phyloP scores from a whole-genome alignment of 768 basidiomycete species.

The Lentinula lateritia region DNA sequence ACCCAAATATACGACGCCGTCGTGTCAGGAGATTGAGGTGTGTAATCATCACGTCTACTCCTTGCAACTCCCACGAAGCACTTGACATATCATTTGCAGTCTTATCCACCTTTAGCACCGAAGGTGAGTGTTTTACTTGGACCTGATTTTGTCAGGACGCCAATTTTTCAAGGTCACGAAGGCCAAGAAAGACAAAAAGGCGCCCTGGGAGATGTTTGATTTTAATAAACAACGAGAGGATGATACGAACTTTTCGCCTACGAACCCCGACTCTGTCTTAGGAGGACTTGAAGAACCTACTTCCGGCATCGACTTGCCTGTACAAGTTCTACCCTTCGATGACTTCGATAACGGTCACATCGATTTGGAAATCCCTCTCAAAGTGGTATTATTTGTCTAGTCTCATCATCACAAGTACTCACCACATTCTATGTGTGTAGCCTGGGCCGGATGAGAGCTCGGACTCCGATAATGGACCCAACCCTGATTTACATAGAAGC shows the following conservation, averaged over 20 bases:
- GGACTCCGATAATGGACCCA: background rate
- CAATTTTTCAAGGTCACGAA: conserved; percentile 6
- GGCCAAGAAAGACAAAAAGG: conserved; percentile 20
- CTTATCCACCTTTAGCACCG: background rate
- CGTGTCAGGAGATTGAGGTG: background rate
- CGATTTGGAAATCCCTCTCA: background rate
- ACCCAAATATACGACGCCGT: background rate
- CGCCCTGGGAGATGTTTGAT: conserved; percentile 23
- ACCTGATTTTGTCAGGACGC: background rate
- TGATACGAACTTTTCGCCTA: background rate
- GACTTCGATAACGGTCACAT: background rate
- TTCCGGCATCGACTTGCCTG: background rate
- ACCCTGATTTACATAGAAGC: background rate
- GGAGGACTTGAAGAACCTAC: background rate
- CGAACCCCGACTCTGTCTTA: conserved; percentile 10
- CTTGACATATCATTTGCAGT: background rate
- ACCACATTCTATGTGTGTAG: background rate
- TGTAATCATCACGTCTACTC: background rate
- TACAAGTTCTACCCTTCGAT: conserved; percentile 8
- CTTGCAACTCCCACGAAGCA: background rate
- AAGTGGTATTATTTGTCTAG: background rate
- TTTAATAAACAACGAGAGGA: conserved; percentile 9
- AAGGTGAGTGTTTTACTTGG: background rate
- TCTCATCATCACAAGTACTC: background rate
- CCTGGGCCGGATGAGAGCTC: background rate